Percentiles rank a stretch among this genome's conserved stretches.
phyloP scores from a whole-genome alignment of 2,329 filamentous ascomycete genomes.

The Sporothrix brasiliensis region DNA sequence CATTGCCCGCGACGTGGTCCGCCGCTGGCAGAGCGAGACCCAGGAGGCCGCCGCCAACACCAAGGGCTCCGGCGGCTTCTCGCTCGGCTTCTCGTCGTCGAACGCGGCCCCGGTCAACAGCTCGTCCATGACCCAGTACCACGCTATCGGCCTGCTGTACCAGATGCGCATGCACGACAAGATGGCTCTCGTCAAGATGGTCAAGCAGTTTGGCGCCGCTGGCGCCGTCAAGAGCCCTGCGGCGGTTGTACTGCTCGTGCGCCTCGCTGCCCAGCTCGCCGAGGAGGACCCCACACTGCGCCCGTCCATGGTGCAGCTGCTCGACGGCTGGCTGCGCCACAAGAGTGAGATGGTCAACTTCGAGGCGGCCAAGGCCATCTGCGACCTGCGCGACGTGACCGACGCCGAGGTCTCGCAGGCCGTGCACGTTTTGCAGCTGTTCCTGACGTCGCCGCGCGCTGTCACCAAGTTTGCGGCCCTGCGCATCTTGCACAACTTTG shows the following conservation, averaged over 20 bases:
- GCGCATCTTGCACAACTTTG: slow-evolving; percentile 93
- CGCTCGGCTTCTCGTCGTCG: slow-evolving; percentile 85
- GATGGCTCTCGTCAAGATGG: slow-evolving; percentile 99
- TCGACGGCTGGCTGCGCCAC: slow-evolving; percentile 95
- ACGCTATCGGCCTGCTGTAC: slow-evolving; percentile 94
- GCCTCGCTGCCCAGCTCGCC: slow-evolving; percentile 88
- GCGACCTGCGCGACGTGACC: slow-evolving; percentile 88
- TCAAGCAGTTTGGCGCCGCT: slow-evolving; percentile 94
- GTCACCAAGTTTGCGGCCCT: slow-evolving; percentile 98
- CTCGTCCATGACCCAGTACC: slow-evolving; percentile 98
- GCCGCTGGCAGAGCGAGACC: slow-evolving; percentile 97
- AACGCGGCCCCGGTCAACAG: slow-evolving; percentile 71
- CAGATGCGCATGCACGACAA: slow-evolving; percentile 97
- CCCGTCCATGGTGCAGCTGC: slow-evolving; percentile 94
- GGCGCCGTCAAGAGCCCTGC: slow-evolving; percentile 95
- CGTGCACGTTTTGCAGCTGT: slow-evolving; percentile 92
- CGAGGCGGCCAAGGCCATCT: slow-evolving; percentile 96
- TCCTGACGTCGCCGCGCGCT: slow-evolving; percentile 90
- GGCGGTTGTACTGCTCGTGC: slow-evolving; percentile 87
- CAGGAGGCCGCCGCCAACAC: slow-evolving; percentile 90
- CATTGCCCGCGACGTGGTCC: slow-evolving; percentile 91
- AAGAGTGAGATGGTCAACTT: slow-evolving; percentile 99
- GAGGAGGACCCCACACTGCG: slow-evolving; percentile 88
- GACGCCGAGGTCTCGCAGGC: slow-evolving; percentile 90
- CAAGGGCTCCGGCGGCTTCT: slow-evolving; percentile 89